Percentiles rank a stretch among this genome's conserved stretches.
phyloP scores from a whole-genome alignment of 495 filamentous ascomycete species.

The Aspergillus sclerotioniger region DNA sequence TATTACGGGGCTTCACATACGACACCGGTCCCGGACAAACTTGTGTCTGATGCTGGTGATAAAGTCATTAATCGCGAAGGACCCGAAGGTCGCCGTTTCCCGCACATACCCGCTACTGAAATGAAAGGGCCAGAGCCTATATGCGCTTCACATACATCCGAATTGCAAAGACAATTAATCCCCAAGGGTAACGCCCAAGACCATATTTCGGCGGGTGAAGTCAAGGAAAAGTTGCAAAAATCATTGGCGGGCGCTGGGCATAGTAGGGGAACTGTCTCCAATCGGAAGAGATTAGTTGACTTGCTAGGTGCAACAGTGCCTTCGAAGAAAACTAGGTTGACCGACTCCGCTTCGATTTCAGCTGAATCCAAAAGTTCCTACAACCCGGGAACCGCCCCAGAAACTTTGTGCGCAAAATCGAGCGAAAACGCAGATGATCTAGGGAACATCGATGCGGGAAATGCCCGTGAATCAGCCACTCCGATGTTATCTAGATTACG shows the following conservation, averaged over 20 bases:
- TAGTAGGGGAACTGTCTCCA: conserved; percentile 15
- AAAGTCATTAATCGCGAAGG: neutral
- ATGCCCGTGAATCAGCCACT: conserved; percentile 15
- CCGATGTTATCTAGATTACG: conserved; percentile 23
- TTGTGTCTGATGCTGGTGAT: neutral
- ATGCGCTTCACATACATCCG: neutral
- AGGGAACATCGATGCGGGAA: conserved; percentile 1
- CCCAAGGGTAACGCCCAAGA: neutral
- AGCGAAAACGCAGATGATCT: conserved; percentile 13
- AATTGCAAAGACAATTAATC: neutral
- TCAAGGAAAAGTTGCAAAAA: neutral
- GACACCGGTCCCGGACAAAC: neutral
- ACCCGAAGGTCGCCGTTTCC: neutral
- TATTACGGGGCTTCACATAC: neutral
- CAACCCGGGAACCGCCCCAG: neutral
- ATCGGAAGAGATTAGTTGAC: conserved; percentile 39
- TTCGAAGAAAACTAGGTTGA: neutral
- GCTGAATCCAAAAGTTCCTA: neutral
- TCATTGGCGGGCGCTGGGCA: too few species aligned
- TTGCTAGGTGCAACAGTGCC: conserved; percentile 24
- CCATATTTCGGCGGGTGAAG: neutral
- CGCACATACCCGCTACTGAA: neutral
- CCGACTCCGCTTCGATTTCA: neutral
- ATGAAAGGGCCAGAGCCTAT: neutral
- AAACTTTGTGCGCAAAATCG: neutral